A percentile compares a stretch with the other conserved stretches of the same genome.
These are phyloP conservation scores for Salix viminalis DNA, from an alignment of 345 rosid species.

Conservation along the genomic window DNA sequence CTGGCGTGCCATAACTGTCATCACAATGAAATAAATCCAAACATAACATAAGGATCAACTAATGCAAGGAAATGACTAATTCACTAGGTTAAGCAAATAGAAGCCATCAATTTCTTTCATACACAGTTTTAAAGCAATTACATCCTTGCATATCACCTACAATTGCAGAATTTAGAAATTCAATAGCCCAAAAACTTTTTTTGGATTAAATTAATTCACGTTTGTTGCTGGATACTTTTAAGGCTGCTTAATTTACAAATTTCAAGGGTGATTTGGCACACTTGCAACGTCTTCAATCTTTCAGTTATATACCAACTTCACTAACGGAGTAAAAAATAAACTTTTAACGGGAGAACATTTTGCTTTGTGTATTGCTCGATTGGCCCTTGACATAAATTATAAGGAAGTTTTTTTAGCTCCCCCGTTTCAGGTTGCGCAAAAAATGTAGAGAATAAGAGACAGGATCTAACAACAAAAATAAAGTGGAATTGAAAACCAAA, in stretches of 20 bases:
- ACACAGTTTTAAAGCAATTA: not conserved
- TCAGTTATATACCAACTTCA: not conserved
- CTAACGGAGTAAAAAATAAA: not conserved
- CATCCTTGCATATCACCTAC: not conserved
- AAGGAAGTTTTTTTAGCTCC: not conserved
- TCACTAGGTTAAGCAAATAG: not conserved
- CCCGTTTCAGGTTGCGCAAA: not conserved
- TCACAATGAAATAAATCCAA: not conserved
- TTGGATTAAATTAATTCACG: not conserved
- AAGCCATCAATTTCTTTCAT: not conserved
- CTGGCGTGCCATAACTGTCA: constrained; percentile 7
- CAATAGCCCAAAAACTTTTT: not conserved
- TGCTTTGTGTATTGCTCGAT: not conserved
- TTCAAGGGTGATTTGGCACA: not conserved
- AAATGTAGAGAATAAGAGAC: not conserved
- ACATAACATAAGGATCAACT: not conserved
- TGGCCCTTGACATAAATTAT: not conserved
- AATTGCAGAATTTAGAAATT: not conserved
- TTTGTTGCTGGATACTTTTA: not conserved
- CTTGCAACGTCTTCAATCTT: not conserved
- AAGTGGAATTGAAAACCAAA: not conserved
- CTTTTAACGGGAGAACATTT: not conserved
- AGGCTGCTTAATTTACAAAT: not conserved
- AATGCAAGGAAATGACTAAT: not conserved
- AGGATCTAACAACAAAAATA: not conserved